phyloP scores from a whole-genome alignment of 495 filamentous ascomycete genomes.

The Beverwykella pulmonaria region DNA sequence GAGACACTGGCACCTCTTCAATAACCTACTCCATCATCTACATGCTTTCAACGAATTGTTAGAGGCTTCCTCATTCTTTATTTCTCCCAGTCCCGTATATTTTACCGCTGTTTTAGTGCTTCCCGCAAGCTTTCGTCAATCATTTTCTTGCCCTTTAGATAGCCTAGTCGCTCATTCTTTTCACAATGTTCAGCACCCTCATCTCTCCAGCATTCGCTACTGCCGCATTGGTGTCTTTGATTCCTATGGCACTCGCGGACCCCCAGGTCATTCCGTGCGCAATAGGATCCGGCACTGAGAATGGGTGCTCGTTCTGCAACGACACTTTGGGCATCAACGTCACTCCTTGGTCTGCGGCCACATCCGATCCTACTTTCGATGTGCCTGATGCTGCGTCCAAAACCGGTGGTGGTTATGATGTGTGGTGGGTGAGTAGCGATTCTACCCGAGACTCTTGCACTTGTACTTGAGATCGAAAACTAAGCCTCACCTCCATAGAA shows the following conservation, averaged over 20 bases:
- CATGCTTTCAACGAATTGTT: too few species aligned
- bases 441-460: not conserved
- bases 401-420: slow-evolving; percentile 14
- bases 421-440: slow-evolving; percentile 11
- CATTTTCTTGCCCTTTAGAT: not conserved
- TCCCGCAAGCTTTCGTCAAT: not conserved
- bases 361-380: slow-evolving; percentile 1
- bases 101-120: too few species aligned
- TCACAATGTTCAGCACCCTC: not conserved
- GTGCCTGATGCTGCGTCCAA: slow-evolving; percentile 1
- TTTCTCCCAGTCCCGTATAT: too few species aligned
- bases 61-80: too few species aligned
- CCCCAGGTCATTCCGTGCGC: slow-evolving; percentile 4
- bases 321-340: slow-evolving; percentile 2
- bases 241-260: not conserved
- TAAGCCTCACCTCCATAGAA: not conserved
- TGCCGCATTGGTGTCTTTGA: not conserved
- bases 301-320: slow-evolving; percentile 9
- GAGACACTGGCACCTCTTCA: too few species aligned
- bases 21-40: too few species aligned
- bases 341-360: slow-evolving; percentile 4
- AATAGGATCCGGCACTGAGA: slow-evolving; percentile 14
- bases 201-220: not conserved
- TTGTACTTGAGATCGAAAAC: not conserved
- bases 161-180: not conserved